Percentiles rank a stretch among this genome's conserved stretches.
Evolutionary conservation across 768 basidiomycete genomes (phyloP).

Genomic region (Rhizopogon salebrosus): DNA sequence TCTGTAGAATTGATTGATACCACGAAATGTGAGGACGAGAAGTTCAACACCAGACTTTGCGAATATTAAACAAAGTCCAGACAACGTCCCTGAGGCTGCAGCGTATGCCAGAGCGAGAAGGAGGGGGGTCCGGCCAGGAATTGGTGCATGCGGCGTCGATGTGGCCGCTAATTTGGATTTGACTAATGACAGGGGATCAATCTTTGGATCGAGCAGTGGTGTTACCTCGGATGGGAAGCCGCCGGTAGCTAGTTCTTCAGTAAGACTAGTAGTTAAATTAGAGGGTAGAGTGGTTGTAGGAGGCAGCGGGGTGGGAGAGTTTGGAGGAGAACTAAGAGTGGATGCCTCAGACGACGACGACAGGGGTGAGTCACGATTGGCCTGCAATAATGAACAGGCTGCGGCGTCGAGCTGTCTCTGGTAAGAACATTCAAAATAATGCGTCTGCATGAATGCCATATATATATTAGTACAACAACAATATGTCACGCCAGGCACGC

Average conservation of each 20-base stretch:
- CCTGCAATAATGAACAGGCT: slow-evolving; percentile 3
- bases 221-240: slow-evolving; percentile 41
- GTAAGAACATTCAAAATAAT: slow-evolving; percentile 63
- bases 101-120: slow-evolving; percentile 81
- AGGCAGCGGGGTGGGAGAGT: slow-evolving; percentile 26
- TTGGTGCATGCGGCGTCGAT: slow-evolving; percentile 23
- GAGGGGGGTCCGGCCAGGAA: slow-evolving; percentile 42
- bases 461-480: neutral
- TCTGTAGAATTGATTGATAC: slow-evolving; percentile 76
- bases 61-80: slow-evolving; percentile 88
- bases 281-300: slow-evolving; percentile 28
- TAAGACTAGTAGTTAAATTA: slow-evolving; percentile 31
- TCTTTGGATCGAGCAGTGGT: slow-evolving; percentile 45
- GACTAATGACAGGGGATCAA: slow-evolving; percentile 28
- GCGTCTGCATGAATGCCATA: slow-evolving; percentile 46
- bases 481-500: slow-evolving; percentile 24
- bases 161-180: slow-evolving; percentile 22
- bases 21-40: slow-evolving; percentile 68
- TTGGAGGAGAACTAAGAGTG: slow-evolving; percentile 29
- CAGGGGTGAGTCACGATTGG: neutral
- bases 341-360: slow-evolving; percentile 14
- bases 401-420: slow-evolving; percentile 27
- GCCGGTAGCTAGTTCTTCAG: slow-evolving; percentile 27
- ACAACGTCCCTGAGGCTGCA: slow-evolving; percentile 81
- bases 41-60: slow-evolving; percentile 93